Evolutionary conservation across 108 stramenopile genomes (phyloP).

Genomic region (Fragilariopsis cylindrus): DNA sequence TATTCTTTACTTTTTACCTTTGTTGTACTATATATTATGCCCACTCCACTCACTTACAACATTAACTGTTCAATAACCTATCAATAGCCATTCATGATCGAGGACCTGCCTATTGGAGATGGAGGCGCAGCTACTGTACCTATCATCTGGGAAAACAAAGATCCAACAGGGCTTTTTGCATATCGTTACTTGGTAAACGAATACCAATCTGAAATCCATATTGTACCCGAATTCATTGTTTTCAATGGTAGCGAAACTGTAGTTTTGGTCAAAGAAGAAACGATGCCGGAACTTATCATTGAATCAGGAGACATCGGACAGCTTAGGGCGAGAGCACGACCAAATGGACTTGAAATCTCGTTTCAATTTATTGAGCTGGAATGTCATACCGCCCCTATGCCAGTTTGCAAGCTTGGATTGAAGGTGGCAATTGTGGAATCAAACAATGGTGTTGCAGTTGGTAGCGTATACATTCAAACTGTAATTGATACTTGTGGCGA

Average conservation of each 20-base stretch:
- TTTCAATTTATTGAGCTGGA: constrained; percentile 41
- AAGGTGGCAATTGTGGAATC: constrained; percentile 58
- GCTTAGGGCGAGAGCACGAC: constrained; percentile 13
- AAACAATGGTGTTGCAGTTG: constrained; percentile 53
- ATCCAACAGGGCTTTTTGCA: constrained; percentile 68
- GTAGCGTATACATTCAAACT: constrained; percentile 81
- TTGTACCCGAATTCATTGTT: constrained; percentile 82
- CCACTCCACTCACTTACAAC: background rate
- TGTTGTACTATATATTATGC: background rate
- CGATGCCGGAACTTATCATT: constrained; percentile 31
- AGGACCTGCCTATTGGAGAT: constrained; percentile 67
- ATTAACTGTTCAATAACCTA: background rate
- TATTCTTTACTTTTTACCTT: background rate
- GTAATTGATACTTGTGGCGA: constrained; percentile 62
- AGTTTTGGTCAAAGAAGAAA: constrained; percentile 37
- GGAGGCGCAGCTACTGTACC: constrained; percentile 72
- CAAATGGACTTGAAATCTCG: constrained; percentile 28
- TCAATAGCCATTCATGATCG: constrained; percentile 57
- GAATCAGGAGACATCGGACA: constrained; percentile 35
- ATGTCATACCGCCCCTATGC: constrained; percentile 59
- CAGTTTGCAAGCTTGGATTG: constrained; percentile 69
- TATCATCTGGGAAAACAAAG: constrained; percentile 69
- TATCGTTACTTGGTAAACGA: constrained; percentile 65
- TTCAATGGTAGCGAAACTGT: constrained; percentile 71
- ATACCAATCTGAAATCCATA: constrained; percentile 74